Evolutionary conservation across 2,329 filamentous ascomycete species (phyloP), one percentile per base, ranked within the genome.

Genomic region (Dactylonectria macrodidyma): DNA sequence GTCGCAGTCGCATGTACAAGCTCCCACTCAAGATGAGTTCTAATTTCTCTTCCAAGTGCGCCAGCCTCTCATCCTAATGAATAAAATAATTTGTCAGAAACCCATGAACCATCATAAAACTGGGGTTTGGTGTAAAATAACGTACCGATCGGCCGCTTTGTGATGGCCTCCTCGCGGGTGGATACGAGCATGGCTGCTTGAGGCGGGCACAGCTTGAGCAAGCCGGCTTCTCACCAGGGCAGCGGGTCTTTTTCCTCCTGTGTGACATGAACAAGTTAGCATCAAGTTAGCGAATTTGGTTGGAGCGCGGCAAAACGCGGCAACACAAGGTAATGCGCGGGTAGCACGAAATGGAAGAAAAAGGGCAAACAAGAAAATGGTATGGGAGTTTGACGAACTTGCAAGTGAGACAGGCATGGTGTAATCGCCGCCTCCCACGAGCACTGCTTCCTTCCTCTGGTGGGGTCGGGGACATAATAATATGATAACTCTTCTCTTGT

Each of bases 201-300:
- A 87, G 78, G 16, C 85, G 83, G 11, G 83, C 78, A 71, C 85
- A 87, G 71, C 84, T 86, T 10, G 85, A 87, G 65, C 85, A 87
- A 1, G 83, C 80, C 5, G 85, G 85, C 71, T 83, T 85, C 74
- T 87, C 85, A 7, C 84, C 85, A 0, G 85, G 85, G 72, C 85
- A 87, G 38, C 85, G 82, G 2, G 83, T 86, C 73, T 87, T 87
- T 72, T 87, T 87, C 60, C 84, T 77, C 73, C 84, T 79, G 65
- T 41, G 2, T 33, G 34, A 26, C 26, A 30, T 30, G 26, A 30
- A 30, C 38, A 41, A 11, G 52, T 57, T 9, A 38, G 44, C 11
- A 56, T 67, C 41, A 52, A 48, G 24, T 30, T 7, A 30, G 26
- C 26, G 7, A 30, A 19, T 19, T 30, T 30, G 4, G 26, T 30